Evolutionary conservation across 192 early-diverging fungal genomes (phyloP), one percentile per base, ranked within the genome.

Genomic region (Physocladia obscura): DNA sequence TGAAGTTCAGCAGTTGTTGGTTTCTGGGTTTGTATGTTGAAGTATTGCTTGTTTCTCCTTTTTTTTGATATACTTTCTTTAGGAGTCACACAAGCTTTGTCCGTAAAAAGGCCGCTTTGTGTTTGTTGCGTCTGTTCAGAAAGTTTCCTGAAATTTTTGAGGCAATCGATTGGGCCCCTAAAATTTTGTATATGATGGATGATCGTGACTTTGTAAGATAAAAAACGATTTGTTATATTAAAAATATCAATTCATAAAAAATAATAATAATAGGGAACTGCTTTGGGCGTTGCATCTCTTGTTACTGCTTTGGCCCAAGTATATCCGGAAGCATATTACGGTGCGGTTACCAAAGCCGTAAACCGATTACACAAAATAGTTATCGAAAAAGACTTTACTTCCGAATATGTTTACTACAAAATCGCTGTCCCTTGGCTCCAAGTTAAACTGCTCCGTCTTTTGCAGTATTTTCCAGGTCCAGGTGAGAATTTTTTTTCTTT

Each of bases 351-450:
- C 24, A 91, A 92, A 68, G 94, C 93, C 0, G 84, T 98, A 39
- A 81, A 83, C 27, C 76, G 92, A 30, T 78, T 99, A 58, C 86
- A 94, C 62, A 87, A 83, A 85, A 83, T 98, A 71, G 84, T 98
- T 22, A 79, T 94, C 32, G 92, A 97, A 32, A 84, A 87, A 57
- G 91, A 94, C 57, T 93, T 84, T 75, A 77, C 88, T 3, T 57
- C 83, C 19, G 94, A 97, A 72, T 95, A 98, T 74, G 81, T 94
- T 24, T 99, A 99, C 79, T 99, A 99, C 81, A 95, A 95, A 77
- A 93, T 99, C 47, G 94, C 97, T 0, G 90, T 89, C 37, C 97
- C 97, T 35, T 99, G 97, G 97, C 83, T 99, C 48, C 97, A 98
- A 78, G 89, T 98, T 71, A 98, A 97, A 74, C 86, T 97, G 21